Conservation (phyloP, 1,284 basidiomycete species). For the Athelia psychrophila region DNA sequence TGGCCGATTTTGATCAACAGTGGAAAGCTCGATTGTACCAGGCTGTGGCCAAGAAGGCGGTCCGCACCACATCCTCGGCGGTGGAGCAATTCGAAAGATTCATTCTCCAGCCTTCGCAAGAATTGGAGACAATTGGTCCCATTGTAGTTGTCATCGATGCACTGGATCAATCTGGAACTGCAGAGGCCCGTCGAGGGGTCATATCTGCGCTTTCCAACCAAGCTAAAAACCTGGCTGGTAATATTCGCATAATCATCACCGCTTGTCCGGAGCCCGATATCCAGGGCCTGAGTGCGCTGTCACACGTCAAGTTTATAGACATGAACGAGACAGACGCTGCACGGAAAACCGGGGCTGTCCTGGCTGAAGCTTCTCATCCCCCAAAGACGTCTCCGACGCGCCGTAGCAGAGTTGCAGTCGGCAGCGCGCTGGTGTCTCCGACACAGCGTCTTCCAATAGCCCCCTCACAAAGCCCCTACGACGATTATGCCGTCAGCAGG, state of each 20-base stretch:
- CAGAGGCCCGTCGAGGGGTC: slow-evolving; percentile 3
- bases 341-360: no score
- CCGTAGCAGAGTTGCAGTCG: no score
- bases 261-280: slow-evolving; percentile 12
- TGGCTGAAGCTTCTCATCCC: no score
- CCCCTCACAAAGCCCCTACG: no score
- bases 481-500: no score
- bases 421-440: no score
- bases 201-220: slow-evolving; percentile 5
- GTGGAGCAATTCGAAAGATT: slow-evolving; percentile 2
- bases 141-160: slow-evolving; percentile 11
- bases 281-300: background rate
- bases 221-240: slow-evolving; percentile 4
- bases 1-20: slow-evolving; percentile 10
- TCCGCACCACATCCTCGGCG: background rate
- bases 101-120: slow-evolving; percentile 1
- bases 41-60: background rate
- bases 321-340: no score
- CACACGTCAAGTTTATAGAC: no score
- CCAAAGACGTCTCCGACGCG: no score
- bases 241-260: slow-evolving; percentile 15
- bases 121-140: background rate
- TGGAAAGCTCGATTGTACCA: background rate
- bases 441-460: no score
- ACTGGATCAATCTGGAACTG: slow-evolving; percentile 14